Conservation (phyloP, 1,139 yeast species). For the Saccharomycopsis hybrid region DNA sequence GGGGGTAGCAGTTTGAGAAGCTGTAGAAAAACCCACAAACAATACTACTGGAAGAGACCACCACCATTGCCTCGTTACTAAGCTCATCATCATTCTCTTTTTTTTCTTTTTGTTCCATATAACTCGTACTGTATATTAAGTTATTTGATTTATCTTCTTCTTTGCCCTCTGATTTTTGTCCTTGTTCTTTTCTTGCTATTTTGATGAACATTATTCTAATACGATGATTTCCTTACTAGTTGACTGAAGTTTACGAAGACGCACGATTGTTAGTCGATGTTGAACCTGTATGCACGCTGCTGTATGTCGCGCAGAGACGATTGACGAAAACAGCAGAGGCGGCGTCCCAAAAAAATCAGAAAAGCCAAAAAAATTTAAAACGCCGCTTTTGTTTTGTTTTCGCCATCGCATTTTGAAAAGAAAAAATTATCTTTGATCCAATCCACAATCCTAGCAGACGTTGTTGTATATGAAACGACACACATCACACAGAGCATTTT, state of each 20-base stretch:
- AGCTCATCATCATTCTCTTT: too few species aligned
- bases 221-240: too few species aligned
- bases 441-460: too few species aligned
- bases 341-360: neutral
- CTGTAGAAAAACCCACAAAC: constrained; percentile 92
- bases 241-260: too few species aligned
- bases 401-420: too few species aligned
- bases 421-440: too few species aligned
- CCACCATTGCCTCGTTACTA: constrained; percentile 21
- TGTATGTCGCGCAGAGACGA: neutral
- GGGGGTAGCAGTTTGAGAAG: constrained; percentile 76
- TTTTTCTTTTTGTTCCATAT: neutral
- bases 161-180: neutral
- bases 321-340: neutral
- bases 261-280: too few species aligned
- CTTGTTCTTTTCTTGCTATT: neutral
- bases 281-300: neutral
- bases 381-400: too few species aligned
- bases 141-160: too few species aligned
- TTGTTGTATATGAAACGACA: too few species aligned
- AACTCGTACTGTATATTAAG: neutral
- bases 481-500: too few species aligned
- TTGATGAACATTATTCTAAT: too few species aligned
- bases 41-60: constrained; percentile 82
- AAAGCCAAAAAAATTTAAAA: neutral